phyloP scores from a whole-genome alignment of 176 grass and related monocot species.

The Eragrostis curvula region DNA sequence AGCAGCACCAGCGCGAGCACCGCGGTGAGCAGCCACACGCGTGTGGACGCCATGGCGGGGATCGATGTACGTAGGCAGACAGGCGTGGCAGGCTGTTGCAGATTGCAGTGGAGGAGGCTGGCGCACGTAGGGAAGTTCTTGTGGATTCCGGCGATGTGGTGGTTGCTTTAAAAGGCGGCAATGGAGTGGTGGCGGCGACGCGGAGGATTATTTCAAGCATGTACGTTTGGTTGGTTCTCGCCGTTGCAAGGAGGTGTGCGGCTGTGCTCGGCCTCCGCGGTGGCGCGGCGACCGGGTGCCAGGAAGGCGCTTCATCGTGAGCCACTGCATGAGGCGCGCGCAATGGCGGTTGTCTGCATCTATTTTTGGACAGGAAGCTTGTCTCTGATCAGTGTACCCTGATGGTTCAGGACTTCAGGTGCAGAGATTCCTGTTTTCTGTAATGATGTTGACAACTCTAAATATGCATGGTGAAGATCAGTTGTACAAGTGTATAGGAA shows the following conservation, averaged over 20 bases:
- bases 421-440: too few species aligned
- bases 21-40: conserved; percentile 37
- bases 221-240: not conserved
- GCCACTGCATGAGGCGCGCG: not conserved
- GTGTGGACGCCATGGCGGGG: conserved; percentile 37
- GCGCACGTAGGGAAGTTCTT: not conserved
- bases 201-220: not conserved
- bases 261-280: conserved; percentile 12
- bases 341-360: not conserved
- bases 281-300: not conserved
- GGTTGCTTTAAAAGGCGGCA: conserved; percentile 25
- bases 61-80: not conserved
- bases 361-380: conserved; percentile 3
- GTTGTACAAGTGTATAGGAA: too few species aligned
- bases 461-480: too few species aligned
- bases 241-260: not conserved
- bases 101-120: not conserved
- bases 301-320: not conserved
- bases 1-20: conserved; percentile 32
- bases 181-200: not conserved
- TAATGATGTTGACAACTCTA: too few species aligned
- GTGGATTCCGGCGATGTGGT: not conserved
- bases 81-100: not conserved
- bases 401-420: too few species aligned
- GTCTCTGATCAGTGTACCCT: not conserved